These are phyloP conservation scores for Colletotrichum sp. DNA, from an alignment of 2,329 filamentous ascomycete genomes.

Conservation along the genomic window DNA sequence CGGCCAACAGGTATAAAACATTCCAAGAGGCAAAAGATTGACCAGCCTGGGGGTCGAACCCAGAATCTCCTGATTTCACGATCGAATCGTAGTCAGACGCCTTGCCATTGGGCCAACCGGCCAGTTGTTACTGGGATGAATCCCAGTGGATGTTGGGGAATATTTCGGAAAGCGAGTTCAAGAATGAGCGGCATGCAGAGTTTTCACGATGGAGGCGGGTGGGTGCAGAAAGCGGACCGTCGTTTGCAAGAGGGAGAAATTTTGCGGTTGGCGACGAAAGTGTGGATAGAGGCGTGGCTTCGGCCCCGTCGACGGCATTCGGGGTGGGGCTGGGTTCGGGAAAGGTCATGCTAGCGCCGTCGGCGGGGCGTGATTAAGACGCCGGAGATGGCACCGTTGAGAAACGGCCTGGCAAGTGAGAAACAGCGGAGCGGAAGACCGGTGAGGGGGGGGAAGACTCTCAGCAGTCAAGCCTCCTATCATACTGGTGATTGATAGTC, in stretches of 20 bases:
- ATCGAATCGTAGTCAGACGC: conserved; percentile 44
- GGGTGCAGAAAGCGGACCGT: not conserved
- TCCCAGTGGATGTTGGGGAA: not conserved
- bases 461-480: too few relatives aligned
- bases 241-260: not conserved
- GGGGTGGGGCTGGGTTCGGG: too few relatives aligned
- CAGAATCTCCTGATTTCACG: conserved; percentile 22
- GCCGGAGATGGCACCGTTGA: too few relatives aligned
- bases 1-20: not conserved
- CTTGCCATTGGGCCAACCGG: conserved; percentile 43
- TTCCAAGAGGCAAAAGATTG: not conserved
- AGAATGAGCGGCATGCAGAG: not conserved
- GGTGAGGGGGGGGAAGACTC: too few relatives aligned
- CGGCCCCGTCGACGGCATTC: not conserved
- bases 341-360: too few relatives aligned
- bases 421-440: too few relatives aligned
- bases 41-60: conserved; percentile 23
- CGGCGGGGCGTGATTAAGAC: not conserved
- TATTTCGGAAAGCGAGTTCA: accelerated
- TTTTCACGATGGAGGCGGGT: not conserved
- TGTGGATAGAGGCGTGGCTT: not conserved
- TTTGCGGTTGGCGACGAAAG: not conserved
- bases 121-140: not conserved
- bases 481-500: too few relatives aligned
- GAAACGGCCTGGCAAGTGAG: too few relatives aligned